Conservation (phyloP, 306 rosid genomes). For the Vachellia collinsii region DNA sequence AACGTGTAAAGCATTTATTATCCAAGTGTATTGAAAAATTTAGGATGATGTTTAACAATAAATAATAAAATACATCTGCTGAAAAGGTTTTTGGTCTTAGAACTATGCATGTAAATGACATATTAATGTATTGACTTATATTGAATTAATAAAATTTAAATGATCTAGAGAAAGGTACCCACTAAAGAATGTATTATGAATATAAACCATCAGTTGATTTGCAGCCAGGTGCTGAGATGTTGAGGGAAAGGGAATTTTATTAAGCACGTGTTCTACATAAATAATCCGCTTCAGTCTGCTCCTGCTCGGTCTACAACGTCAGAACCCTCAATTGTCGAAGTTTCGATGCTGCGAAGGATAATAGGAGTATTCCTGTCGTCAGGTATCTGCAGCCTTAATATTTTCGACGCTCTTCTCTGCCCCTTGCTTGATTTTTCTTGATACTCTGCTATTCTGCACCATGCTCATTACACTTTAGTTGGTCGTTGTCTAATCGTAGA, state of each 20-base stretch:
- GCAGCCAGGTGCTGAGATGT: neutral
- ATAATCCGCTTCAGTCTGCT: neutral
- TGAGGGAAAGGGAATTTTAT: neutral
- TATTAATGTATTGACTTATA: neutral
- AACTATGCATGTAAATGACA: neutral
- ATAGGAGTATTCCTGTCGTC: neutral
- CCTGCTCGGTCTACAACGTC: neutral
- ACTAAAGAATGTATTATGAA: neutral
- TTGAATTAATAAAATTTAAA: neutral
- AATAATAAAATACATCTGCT: too few species aligned
- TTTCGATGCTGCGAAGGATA: neutral
- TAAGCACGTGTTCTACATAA: neutral
- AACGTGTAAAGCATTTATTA: too few species aligned
- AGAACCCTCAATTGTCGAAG: neutral
- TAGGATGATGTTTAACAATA: too few species aligned
- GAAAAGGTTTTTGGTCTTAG: too few species aligned
- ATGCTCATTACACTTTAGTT: constrained; percentile 7
- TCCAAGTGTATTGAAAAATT: too few species aligned
- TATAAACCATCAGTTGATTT: neutral
- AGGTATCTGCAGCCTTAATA: neutral
- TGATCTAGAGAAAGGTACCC: neutral
- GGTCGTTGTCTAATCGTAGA: neutral
- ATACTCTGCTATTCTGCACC: constrained; percentile 29
- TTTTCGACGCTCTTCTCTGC: neutral
- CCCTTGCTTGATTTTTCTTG: constrained; percentile 40